Evolutionary conservation across 179 eudicot genomes (phyloP).

Genomic region (Drosera spatulata): DNA sequence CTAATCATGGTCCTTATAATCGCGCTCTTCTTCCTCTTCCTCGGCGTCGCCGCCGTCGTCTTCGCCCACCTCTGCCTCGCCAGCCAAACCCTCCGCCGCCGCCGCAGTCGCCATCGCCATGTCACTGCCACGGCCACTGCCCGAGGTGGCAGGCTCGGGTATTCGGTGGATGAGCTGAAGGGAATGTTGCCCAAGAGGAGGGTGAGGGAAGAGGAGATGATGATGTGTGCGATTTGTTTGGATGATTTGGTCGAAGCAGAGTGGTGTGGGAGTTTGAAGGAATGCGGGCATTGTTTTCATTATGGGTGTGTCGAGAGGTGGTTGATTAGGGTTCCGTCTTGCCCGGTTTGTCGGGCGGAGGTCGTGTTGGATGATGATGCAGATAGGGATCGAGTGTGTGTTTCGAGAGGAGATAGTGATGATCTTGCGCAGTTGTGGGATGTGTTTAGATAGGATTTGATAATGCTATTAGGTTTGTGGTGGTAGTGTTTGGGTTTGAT

Average conservation of each 20-base stretch:
- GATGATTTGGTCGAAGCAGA: conserved; percentile 40
- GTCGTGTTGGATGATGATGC: conserved; percentile 17
- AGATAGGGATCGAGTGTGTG: not conserved
- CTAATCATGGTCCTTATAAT: conserved; percentile 46
- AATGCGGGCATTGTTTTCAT: conserved; percentile 53
- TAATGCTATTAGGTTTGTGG: too few species aligned
- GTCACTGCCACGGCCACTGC: not conserved
- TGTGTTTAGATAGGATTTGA: conserved; percentile 11
- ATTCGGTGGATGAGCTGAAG: conserved; percentile 18
- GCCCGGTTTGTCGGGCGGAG: conserved; percentile 62
- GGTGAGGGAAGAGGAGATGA: not conserved
- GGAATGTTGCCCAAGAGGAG: conserved; percentile 12
- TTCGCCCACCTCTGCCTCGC: conserved; percentile 53
- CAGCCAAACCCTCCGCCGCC: conserved; percentile 38
- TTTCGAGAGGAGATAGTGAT: conserved; percentile 1
- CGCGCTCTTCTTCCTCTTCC: conserved; percentile 67
- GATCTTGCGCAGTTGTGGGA: conserved; percentile 23
- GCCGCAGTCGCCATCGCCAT: conserved; percentile 22
- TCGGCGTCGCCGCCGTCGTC: conserved; percentile 45
- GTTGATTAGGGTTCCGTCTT: conserved; percentile 40
- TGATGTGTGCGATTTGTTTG: conserved; percentile 57
- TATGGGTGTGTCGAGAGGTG: conserved; percentile 54
- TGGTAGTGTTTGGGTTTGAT: too few species aligned
- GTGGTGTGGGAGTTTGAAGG: conserved; percentile 32
- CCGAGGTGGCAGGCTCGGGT: conserved; percentile 11